Conservation (phyloP, 2,329 filamentous ascomycete species). For the Penicillium brasilianum region DNA sequence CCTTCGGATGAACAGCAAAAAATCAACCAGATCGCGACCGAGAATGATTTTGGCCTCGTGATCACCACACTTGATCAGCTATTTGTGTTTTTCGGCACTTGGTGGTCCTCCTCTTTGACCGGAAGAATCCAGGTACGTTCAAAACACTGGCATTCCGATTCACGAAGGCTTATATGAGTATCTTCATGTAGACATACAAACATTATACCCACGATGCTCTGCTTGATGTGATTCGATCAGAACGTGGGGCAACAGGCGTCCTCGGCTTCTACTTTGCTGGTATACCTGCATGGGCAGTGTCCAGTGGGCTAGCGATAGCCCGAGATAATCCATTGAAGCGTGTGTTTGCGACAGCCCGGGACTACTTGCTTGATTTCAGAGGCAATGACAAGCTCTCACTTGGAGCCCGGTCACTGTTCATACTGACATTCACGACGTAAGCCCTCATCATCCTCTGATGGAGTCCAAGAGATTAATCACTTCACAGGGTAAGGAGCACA, state of each 20-base stretch:
- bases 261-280: constrained; percentile 49
- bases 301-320: constrained; percentile 44
- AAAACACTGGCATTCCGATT: neutral
- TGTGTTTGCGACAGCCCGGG: constrained; percentile 37
- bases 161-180: neutral
- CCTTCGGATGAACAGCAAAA: constrained; percentile 46
- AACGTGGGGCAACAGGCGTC: constrained; percentile 41
- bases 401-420: constrained; percentile 35
- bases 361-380: constrained; percentile 30
- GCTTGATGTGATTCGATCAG: constrained; percentile 43
- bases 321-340: constrained; percentile 46
- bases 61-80: constrained; percentile 50
- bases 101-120: constrained; percentile 48
- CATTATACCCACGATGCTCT: constrained; percentile 45
- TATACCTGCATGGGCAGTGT: constrained; percentile 47
- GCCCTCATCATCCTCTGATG: constrained; percentile 14
- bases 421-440: constrained; percentile 38
- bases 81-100: constrained; percentile 47
- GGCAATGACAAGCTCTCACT: constrained; percentile 34
- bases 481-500: constrained; percentile 39
- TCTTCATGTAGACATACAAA: constrained; percentile 41
- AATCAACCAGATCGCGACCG: constrained; percentile 44
- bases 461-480: constrained; percentile 24
- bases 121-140: constrained; percentile 45
- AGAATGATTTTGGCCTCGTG: constrained; percentile 51